Conservation (phyloP, 352 stramenopile species). For the Globisporangium paddicum region DNA sequence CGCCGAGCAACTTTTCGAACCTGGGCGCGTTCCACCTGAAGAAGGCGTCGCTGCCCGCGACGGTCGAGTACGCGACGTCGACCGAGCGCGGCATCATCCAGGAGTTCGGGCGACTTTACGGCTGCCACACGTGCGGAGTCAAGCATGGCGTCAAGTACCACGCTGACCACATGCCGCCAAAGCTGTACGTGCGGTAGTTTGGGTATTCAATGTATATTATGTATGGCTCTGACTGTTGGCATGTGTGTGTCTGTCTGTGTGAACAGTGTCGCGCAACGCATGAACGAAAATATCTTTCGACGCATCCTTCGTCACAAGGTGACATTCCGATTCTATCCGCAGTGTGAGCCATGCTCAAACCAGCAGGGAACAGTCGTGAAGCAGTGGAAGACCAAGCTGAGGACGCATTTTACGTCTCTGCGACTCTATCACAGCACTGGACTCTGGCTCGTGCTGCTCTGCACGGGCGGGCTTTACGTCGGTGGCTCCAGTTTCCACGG, state of each 20-base stretch:
- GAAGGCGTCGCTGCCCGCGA: slow-evolving; percentile 72
- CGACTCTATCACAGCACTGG: slow-evolving; percentile 74
- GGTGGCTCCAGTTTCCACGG: slow-evolving; percentile 57
- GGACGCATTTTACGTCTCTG: slow-evolving; percentile 55
- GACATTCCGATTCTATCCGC: slow-evolving; percentile 76
- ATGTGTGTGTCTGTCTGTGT: not conserved
- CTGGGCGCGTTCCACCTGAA: slow-evolving; percentile 75
- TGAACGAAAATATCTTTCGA: slow-evolving; percentile 39
- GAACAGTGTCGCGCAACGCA: slow-evolving; percentile 49
- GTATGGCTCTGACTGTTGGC: not conserved
- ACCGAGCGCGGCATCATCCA: slow-evolving; percentile 68
- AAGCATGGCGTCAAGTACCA: slow-evolving; percentile 66
- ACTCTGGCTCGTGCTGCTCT: slow-evolving; percentile 79
- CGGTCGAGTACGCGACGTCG: slow-evolving; percentile 60
- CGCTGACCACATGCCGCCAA: slow-evolving; percentile 84
- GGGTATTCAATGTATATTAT: not conserved
- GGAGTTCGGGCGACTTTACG: slow-evolving; percentile 72
- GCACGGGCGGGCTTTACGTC: slow-evolving; percentile 69
- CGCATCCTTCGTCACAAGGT: slow-evolving; percentile 42
- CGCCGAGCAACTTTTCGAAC: slow-evolving; percentile 72
- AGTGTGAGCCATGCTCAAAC: slow-evolving; percentile 83
- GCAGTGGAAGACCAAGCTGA: slow-evolving; percentile 54
- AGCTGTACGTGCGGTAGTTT: slow-evolving; percentile 38
- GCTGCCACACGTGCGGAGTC: slow-evolving; percentile 80
- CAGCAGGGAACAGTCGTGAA: slow-evolving; percentile 61